Evolutionary conservation across 2,329 filamentous ascomycete species (phyloP).

Genomic region (Fusarium odoratissimum): DNA sequence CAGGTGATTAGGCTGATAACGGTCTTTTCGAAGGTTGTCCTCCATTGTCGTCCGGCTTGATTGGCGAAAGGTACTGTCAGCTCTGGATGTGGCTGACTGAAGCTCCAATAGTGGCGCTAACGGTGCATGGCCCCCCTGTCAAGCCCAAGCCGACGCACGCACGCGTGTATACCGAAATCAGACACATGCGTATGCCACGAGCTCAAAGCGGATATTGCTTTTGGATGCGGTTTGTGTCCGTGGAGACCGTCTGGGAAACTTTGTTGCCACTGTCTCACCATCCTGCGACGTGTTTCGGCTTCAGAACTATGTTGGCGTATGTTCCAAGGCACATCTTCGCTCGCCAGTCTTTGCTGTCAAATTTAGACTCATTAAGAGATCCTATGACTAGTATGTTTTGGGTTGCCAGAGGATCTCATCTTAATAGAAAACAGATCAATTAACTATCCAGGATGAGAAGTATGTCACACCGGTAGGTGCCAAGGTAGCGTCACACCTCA

Average conservation of each 20-base stretch:
- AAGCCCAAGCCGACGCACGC: neutral
- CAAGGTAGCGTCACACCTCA: neutral
- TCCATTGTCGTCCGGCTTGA: neutral
- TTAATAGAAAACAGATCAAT: neutral
- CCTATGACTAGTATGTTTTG: neutral
- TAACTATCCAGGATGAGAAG: neutral
- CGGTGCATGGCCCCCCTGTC: neutral
- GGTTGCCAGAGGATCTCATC: neutral
- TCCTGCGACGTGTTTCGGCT: neutral
- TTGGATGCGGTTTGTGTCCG: neutral
- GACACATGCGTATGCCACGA: neutral
- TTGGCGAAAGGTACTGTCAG: neutral
- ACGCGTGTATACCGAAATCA: neutral
- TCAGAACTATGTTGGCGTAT: neutral
- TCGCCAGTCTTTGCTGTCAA: neutral
- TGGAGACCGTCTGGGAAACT: neutral
- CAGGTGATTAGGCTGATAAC: neutral
- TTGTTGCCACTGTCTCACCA: neutral
- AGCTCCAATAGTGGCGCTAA: neutral
- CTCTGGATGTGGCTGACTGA: neutral
- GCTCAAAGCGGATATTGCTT: neutral
- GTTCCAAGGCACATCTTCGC: neutral
- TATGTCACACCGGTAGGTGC: neutral
- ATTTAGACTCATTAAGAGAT: neutral
- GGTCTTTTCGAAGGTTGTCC: neutral